Evolutionary conservation across 1,139 yeast species (phyloP).

Genomic region (Yamadazyma epiphylla): DNA sequence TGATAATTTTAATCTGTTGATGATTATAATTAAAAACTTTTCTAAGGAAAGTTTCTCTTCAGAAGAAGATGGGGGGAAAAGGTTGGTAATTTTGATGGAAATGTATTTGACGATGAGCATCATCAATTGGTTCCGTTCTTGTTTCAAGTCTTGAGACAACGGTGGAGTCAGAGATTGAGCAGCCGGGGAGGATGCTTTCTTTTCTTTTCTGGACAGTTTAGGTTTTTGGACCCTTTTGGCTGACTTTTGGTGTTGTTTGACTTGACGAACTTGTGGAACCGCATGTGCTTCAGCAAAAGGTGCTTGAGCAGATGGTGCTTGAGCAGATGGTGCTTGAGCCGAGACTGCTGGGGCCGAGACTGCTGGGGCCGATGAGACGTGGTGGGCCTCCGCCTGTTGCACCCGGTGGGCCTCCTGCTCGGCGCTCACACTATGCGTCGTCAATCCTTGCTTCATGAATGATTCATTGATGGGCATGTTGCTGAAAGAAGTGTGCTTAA

Average conservation of each 20-base stretch:
- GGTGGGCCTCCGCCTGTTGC: neutral
- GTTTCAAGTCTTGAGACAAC: conserved; percentile 1
- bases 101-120: conserved; percentile 42
- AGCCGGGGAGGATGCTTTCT: conserved; percentile 1
- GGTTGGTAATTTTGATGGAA: conserved; percentile 42
- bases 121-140: conserved; percentile 35
- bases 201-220: too few species aligned
- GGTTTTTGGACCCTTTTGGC: too few species aligned
- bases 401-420: too few species aligned
- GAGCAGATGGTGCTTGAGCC: neutral
- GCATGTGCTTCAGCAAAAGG: neutral
- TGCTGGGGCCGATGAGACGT: too few species aligned
- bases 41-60: conserved; percentile 39
- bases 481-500: neutral
- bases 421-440: neutral
- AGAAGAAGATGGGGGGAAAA: conserved; percentile 41
- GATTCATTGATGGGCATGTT: neutral
- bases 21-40: conserved; percentile 35
- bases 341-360: too few species aligned
- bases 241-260: too few species aligned
- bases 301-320: neutral
- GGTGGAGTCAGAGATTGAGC: conserved; percentile 5
- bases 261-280: neutral
- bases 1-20: conserved; percentile 35
- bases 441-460: neutral